Evolutionary conservation across 345 rosid species (phyloP).

Genomic region (Leavenworthia alabamica): DNA sequence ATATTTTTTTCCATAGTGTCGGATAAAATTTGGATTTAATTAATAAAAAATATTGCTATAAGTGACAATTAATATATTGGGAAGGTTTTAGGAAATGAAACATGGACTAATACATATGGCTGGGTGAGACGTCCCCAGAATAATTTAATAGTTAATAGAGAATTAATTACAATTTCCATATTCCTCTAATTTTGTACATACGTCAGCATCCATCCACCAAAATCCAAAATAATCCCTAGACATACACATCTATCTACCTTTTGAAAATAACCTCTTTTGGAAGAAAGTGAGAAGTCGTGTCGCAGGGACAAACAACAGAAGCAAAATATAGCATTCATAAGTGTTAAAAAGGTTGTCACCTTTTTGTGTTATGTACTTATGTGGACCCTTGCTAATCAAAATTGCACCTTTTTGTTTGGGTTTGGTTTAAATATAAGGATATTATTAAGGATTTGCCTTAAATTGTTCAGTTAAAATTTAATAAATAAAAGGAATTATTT

Average conservation of each 20-base stretch:
- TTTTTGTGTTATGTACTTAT: neutral
- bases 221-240: too few relatives aligned
- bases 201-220: too few relatives aligned
- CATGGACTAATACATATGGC: neutral
- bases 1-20: neutral
- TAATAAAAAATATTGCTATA: neutral
- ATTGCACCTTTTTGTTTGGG: neutral
- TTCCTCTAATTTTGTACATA: neutral
- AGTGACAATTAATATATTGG: neutral
- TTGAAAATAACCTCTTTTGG: constrained; percentile 13
- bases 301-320: constrained; percentile 6
- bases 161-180: neutral
- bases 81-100: neutral
- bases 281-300: constrained; percentile 20
- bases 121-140: neutral
- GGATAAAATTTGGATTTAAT: neutral
- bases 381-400: constrained; percentile 18
- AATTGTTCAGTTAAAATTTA: too few relatives aligned
- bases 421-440: too few relatives aligned
- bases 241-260: constrained; percentile 23
- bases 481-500: too few relatives aligned
- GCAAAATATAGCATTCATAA: constrained; percentile 14
- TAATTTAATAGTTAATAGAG: neutral
- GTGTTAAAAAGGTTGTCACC: constrained; percentile 1
- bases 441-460: too few relatives aligned